These are phyloP conservation scores for Auxenochlorella pyrenoidosa DNA, from an alignment of 139 green algal genomes.

Conservation along the genomic window DNA sequence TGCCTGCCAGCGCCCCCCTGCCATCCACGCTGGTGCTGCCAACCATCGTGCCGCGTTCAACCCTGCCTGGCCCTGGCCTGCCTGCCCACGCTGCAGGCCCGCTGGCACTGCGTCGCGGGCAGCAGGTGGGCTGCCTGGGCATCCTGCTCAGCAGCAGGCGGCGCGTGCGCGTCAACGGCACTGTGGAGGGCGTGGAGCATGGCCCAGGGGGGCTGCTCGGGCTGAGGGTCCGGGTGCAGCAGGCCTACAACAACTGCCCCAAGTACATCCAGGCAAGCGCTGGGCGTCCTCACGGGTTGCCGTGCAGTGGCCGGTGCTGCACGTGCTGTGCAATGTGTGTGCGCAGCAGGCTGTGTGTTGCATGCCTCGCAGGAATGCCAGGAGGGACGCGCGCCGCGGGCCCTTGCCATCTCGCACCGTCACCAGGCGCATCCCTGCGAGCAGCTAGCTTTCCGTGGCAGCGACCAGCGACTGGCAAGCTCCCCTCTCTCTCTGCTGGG, in stretches of 20 bases:
- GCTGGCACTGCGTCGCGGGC: neutral
- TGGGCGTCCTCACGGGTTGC: too few relatives aligned
- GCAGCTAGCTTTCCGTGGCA: neutral
- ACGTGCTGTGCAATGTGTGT: too few relatives aligned
- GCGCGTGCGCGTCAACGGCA: neutral
- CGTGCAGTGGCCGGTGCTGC: neutral
- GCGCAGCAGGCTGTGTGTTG: too few relatives aligned
- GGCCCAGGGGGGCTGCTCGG: neutral
- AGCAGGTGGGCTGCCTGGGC: conserved; percentile 7
- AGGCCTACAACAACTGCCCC: conserved; percentile 51
- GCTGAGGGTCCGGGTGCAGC: conserved; percentile 17
- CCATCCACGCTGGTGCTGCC: too few relatives aligned
- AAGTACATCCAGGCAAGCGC: conserved; percentile 46
- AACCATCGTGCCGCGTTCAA: too few relatives aligned
- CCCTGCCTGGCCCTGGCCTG: too few relatives aligned
- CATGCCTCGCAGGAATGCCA: neutral
- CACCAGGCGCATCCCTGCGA: too few relatives aligned
- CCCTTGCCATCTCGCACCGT: too few relatives aligned
- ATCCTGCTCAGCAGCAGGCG: neutral
- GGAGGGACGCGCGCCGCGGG: too few relatives aligned
- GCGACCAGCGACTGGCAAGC: neutral
- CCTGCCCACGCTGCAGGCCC: neutral
- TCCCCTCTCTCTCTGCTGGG: too few relatives aligned
- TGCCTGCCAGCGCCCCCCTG: too few relatives aligned
- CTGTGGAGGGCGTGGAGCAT: neutral